Evolutionary conservation across 1,284 basidiomycete species (phyloP).

Genomic region (Vanrija sp.): DNA sequence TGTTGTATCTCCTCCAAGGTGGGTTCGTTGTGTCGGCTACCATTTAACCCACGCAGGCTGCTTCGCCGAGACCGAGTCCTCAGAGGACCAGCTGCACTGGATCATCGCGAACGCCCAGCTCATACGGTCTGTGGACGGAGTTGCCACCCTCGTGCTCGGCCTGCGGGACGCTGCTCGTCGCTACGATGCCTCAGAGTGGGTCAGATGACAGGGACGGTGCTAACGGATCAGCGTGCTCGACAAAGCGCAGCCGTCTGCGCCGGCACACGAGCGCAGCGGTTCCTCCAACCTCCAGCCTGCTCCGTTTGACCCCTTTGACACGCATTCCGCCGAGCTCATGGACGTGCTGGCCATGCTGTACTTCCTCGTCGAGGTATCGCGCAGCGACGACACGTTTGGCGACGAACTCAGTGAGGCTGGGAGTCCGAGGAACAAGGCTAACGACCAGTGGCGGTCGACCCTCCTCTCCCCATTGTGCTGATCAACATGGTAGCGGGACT

Average conservation of each 20-base stretch:
- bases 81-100: constrained; percentile 93
- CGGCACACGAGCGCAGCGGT: constrained; percentile 11
- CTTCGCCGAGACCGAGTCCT: constrained; percentile 83
- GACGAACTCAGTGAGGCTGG: constrained; percentile 81
- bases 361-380: constrained; percentile 86
- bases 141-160: constrained; percentile 77
- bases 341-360: constrained; percentile 90
- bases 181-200: constrained; percentile 54
- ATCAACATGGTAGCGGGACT: constrained; percentile 83
- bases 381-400: constrained; percentile 85
- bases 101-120: constrained; percentile 90
- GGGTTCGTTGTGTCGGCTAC: constrained; percentile 7
- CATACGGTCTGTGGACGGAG: constrained; percentile 76
- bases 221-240: constrained; percentile 7
- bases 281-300: constrained; percentile 13
- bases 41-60: constrained; percentile 59
- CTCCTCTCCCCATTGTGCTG: constrained; percentile 87
- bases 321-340: constrained; percentile 72
- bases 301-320: constrained; percentile 34
- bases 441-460: constrained; percentile 80
- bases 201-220: neutral
- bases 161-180: constrained; percentile 85
- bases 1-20: constrained; percentile 92
- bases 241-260: neutral
- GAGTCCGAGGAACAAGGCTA: neutral